Conservation (phyloP, 2,329 filamentous ascomycete species). For the Alternaria incomplexa region DNA sequence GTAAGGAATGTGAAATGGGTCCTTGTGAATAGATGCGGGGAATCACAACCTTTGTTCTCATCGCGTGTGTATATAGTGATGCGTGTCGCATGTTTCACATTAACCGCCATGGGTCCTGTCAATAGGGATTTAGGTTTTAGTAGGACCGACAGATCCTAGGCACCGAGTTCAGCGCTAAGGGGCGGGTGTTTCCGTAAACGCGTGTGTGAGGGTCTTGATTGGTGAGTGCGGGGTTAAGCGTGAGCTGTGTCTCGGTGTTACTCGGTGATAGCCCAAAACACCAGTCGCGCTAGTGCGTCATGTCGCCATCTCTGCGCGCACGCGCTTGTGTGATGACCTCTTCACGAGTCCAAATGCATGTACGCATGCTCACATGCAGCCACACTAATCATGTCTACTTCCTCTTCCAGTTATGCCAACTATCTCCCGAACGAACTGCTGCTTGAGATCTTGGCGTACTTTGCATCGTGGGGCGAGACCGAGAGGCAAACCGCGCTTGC, state of each 20-base stretch:
- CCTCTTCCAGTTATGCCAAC: constrained; percentile 16
- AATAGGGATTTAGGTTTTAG: background rate
- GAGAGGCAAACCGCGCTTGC: constrained; percentile 56
- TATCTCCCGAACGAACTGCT: constrained; percentile 63
- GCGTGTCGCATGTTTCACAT: background rate
- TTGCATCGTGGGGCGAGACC: constrained; percentile 38
- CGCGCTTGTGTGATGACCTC: background rate
- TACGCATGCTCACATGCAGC: background rate
- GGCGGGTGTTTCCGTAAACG: background rate
- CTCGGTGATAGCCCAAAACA: background rate
- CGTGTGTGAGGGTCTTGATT: background rate
- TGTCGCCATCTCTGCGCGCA: background rate
- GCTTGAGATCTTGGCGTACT: constrained; percentile 55
- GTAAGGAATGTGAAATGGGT: background rate
- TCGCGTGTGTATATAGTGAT: background rate
- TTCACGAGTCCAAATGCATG: background rate
- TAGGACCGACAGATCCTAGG: background rate
- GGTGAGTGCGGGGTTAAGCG: background rate
- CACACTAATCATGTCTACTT: constrained; percentile 1
- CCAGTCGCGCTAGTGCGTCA: constrained; percentile 8
- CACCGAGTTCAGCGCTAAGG: background rate
- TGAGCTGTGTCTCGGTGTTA: background rate
- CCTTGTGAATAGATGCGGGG: background rate
- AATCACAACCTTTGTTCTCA: background rate
- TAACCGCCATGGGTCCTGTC: background rate